Evolutionary conservation across 1,284 basidiomycete genomes (phyloP).

Genomic region (Moniliophthora roreri): DNA sequence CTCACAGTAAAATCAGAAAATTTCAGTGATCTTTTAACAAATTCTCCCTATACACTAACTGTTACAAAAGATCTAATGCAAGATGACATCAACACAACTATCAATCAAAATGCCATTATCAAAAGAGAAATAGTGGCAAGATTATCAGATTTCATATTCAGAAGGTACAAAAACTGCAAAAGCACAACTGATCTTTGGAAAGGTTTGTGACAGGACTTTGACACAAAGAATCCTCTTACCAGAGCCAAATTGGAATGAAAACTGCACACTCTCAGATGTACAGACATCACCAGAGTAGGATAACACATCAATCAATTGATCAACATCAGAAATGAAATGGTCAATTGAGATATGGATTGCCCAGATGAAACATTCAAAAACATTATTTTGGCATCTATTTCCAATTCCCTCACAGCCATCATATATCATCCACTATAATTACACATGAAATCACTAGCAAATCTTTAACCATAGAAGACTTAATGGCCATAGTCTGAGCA

Average conservation of each 20-base stretch:
- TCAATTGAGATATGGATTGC: not conserved
- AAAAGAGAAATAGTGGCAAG: no score
- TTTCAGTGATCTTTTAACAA: no score
- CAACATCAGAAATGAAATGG: not conserved
- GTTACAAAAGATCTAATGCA: no score
- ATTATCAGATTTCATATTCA: slow-evolving; percentile 9
- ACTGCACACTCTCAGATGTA: not conserved
- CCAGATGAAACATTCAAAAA: not conserved
- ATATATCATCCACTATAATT: not conserved
- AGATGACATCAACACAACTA: no score
- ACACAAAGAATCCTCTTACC: not conserved
- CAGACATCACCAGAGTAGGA: not conserved
- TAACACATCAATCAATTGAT: not conserved
- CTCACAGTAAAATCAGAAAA: no score
- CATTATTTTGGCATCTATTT: not conserved
- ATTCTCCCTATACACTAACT: no score
- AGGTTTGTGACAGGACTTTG: not conserved
- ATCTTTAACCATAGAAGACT: not conserved
- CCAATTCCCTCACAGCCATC: not conserved
- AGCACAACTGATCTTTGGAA: not conserved
- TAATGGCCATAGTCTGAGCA: not conserved
- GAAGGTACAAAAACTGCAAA: not conserved
- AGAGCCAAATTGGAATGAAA: not conserved
- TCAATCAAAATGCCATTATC: no score
- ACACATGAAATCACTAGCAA: not conserved